Conservation (phyloP, 441 rosid genomes). For the Pelargonium australe region DNA sequence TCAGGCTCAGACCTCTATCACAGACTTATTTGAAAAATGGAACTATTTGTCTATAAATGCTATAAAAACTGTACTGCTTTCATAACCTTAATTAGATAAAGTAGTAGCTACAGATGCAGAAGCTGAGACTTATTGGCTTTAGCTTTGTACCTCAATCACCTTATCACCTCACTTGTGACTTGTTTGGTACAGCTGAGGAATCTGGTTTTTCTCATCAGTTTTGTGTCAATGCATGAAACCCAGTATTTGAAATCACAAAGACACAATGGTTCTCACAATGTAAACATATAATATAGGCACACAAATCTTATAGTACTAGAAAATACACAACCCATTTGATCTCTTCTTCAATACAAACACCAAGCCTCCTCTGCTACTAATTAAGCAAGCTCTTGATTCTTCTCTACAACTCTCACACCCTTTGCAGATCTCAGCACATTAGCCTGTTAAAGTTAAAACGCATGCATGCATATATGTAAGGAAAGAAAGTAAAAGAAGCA, state of each 20-base stretch:
- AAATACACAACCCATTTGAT: background rate
- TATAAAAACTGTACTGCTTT: slow-evolving; percentile 4
- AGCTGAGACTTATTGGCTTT: background rate
- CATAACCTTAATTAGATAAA: slow-evolving; percentile 26
- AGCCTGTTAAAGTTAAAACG: slow-evolving; percentile 31
- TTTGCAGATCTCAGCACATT: slow-evolving; percentile 57
- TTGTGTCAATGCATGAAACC: background rate
- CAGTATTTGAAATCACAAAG: background rate
- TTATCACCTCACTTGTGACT: slow-evolving; percentile 5
- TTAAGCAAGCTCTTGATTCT: slow-evolving; percentile 55
- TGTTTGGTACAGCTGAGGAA: background rate
- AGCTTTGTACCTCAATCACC: background rate
- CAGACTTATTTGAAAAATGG: background rate
- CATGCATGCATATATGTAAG: background rate
- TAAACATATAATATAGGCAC: background rate
- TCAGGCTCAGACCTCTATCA: no score
- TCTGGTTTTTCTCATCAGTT: no score
- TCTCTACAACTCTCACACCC: slow-evolving; percentile 73
- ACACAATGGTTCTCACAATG: background rate
- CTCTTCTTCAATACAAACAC: background rate
- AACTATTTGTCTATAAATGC: slow-evolving; percentile 10
- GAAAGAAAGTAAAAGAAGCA: background rate
- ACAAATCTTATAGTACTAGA: background rate
- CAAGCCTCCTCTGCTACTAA: background rate
- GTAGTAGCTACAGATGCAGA: slow-evolving; percentile 6